Evolutionary conservation across 805 yeast species (phyloP).

Genomic region (Lachancea fermentati): DNA sequence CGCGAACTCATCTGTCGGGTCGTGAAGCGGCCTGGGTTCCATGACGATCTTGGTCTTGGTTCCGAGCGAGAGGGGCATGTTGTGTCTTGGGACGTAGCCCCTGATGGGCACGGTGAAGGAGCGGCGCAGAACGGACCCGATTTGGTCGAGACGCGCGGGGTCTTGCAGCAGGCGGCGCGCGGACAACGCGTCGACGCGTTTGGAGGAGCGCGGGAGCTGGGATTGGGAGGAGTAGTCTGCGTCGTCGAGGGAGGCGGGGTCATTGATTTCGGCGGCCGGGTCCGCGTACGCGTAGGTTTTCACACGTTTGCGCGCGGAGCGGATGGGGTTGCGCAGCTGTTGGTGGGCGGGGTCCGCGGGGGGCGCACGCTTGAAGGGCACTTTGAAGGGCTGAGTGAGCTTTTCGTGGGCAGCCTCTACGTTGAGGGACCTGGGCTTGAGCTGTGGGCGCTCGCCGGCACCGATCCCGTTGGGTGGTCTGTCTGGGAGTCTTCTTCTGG

Average conservation of each 20-base stretch:
- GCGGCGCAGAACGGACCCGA: constrained; percentile 39
- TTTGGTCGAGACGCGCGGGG: constrained; percentile 27
- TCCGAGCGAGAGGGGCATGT: constrained; percentile 80
- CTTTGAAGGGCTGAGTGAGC: constrained; percentile 61
- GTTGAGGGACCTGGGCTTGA: constrained; percentile 48
- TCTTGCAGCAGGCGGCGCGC: constrained; percentile 46
- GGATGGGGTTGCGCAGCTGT: background rate
- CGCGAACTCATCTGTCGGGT: constrained; percentile 89
- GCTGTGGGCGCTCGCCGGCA: constrained; percentile 64
- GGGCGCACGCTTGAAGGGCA: constrained; percentile 44
- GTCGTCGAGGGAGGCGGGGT: constrained; percentile 32
- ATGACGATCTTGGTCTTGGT: constrained; percentile 61
- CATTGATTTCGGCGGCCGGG: constrained; percentile 7
- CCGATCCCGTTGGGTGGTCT: constrained; percentile 48
- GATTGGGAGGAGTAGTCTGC: constrained; percentile 18
- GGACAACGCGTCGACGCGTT: constrained; percentile 54
- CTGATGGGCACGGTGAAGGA: constrained; percentile 61
- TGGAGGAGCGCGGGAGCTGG: constrained; percentile 19
- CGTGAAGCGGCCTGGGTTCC: constrained; percentile 92
- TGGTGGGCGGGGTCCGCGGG: constrained; percentile 9
- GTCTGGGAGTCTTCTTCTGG: constrained; percentile 36
- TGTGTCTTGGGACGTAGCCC: constrained; percentile 30
- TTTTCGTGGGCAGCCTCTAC: constrained; percentile 46
- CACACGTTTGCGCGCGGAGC: constrained; percentile 28
- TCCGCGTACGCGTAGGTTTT: constrained; percentile 33